These are phyloP conservation scores for Liriodendron chinense DNA, from an alignment of 164 flowering plant genomes.

Conservation along the genomic window DNA sequence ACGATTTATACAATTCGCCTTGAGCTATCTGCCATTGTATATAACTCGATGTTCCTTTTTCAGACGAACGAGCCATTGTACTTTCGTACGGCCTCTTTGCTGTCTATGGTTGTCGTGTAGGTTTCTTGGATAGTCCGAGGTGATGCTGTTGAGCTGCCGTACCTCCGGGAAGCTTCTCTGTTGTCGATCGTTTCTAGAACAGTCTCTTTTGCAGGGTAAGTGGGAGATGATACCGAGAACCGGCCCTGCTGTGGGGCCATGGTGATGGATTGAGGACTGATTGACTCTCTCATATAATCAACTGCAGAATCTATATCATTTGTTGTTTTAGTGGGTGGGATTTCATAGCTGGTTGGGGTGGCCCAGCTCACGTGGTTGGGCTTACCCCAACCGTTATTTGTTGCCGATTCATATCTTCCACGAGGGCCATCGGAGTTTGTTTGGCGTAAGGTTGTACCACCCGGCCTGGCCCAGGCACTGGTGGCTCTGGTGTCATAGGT, in stretches of 20 bases:
- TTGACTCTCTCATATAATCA: constrained; percentile 16
- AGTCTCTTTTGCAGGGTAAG: constrained; percentile 5
- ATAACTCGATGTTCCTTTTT: not conserved
- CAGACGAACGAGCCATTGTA: constrained; percentile 16
- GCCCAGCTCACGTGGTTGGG: constrained; percentile 27
- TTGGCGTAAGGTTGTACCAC: constrained; percentile 1
- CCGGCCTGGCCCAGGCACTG: not conserved
- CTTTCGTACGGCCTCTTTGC: constrained; percentile 13
- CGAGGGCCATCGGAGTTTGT: not conserved
- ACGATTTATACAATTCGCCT: not conserved
- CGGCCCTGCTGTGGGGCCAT: constrained; percentile 4
- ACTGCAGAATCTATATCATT: constrained; percentile 16
- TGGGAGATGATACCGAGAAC: constrained; percentile 13
- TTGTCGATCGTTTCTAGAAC: constrained; percentile 14
- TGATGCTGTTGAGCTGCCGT: constrained; percentile 4
- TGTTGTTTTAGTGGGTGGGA: constrained; percentile 17
- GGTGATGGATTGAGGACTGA: constrained; percentile 3
- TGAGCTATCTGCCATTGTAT: not conserved
- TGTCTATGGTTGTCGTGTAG: constrained; percentile 11
- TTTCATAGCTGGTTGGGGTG: constrained; percentile 11
- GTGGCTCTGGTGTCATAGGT: not conserved
- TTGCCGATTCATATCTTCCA: constrained; percentile 3
- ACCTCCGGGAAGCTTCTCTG: constrained; percentile 16
- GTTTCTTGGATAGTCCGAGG: not conserved
- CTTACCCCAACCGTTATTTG: constrained; percentile 21